These are phyloP conservation scores for Ophiosphaerella korrae DNA, from an alignment of 2,329 filamentous ascomycete species.

Conservation along the genomic window DNA sequence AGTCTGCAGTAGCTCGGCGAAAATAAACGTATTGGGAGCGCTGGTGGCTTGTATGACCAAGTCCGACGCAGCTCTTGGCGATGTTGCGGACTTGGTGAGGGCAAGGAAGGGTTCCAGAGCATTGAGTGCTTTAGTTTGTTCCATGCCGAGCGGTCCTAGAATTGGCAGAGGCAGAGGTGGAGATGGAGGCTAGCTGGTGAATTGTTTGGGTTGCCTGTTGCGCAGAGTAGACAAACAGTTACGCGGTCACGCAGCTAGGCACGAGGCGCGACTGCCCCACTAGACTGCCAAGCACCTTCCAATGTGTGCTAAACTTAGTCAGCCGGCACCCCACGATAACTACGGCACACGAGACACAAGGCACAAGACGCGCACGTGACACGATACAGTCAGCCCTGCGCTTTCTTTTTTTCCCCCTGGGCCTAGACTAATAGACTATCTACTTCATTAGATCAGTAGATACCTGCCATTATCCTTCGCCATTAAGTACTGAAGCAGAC, in stretches of 20 bases:
- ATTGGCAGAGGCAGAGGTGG: background rate
- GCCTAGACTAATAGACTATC: no score
- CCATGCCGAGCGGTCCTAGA: constrained; percentile 59
- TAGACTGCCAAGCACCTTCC: no score
- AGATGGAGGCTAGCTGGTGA: background rate
- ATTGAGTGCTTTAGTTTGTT: constrained; percentile 68
- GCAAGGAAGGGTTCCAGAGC: constrained; percentile 82
- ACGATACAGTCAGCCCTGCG: no score
- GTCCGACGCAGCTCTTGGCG: constrained; percentile 82
- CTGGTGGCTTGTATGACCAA: constrained; percentile 87
- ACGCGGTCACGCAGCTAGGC: constrained; percentile 16
- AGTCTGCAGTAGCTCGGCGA: constrained; percentile 86
- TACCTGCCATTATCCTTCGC: no score
- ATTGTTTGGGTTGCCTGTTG: constrained; percentile 1
- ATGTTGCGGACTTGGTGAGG: constrained; percentile 83
- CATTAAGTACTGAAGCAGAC: no score
- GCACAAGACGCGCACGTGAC: no score
- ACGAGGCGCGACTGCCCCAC: constrained; percentile 23
- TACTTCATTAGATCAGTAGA: no score
- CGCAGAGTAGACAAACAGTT: constrained; percentile 15
- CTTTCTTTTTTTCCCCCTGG: no score
- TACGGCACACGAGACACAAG: no score
- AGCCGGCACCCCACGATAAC: no score
- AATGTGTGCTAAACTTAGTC: no score
- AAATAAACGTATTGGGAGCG: constrained; percentile 87